A percentile compares a stretch with the other conserved stretches of the same genome.
Conservation (phyloP, 1,284 basidiomycete species). For the Melampsora americana region DNA sequence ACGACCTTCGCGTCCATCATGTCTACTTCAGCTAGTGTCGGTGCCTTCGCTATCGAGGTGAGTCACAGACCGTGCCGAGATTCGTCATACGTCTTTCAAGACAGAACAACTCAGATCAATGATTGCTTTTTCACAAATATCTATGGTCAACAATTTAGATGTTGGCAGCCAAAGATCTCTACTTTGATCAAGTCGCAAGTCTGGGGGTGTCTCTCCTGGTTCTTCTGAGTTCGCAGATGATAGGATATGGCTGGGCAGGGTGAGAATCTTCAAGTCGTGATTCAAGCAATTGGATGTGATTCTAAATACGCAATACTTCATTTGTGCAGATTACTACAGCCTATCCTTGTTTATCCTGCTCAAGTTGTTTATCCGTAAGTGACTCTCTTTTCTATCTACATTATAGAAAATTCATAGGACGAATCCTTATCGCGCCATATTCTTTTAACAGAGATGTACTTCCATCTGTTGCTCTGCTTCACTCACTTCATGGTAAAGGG, state of each 20-base stretch:
- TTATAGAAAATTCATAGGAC: background rate
- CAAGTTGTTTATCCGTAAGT: slow-evolving; percentile 42
- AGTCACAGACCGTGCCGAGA: background rate
- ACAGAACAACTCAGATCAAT: background rate
- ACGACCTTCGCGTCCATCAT: slow-evolving; percentile 33
- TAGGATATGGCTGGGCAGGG: slow-evolving; percentile 43
- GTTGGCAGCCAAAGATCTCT: slow-evolving; percentile 38
- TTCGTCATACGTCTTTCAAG: background rate
- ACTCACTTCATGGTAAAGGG: slow-evolving; percentile 25
- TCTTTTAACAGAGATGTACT: slow-evolving; percentile 18
- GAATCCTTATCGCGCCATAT: background rate
- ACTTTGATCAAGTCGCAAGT: slow-evolving; percentile 22
- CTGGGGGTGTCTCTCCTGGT: slow-evolving; percentile 19
- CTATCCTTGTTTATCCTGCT: slow-evolving; percentile 42
- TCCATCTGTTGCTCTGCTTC: slow-evolving; percentile 40
- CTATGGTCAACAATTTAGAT: background rate
- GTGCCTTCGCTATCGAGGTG: slow-evolving; percentile 21
- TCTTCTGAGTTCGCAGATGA: slow-evolving; percentile 42
- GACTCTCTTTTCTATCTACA: background rate
- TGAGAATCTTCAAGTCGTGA: background rate
- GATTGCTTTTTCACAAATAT: background rate
- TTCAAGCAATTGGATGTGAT: background rate
- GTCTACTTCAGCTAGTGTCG: slow-evolving; percentile 24
- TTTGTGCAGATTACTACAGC: slow-evolving; percentile 11
- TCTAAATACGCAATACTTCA: background rate